Percentiles rank a stretch among this genome's conserved stretches.
Evolutionary conservation across 495 filamentous ascomycete species (phyloP).

Genomic region (Trichocladium antarcticum): DNA sequence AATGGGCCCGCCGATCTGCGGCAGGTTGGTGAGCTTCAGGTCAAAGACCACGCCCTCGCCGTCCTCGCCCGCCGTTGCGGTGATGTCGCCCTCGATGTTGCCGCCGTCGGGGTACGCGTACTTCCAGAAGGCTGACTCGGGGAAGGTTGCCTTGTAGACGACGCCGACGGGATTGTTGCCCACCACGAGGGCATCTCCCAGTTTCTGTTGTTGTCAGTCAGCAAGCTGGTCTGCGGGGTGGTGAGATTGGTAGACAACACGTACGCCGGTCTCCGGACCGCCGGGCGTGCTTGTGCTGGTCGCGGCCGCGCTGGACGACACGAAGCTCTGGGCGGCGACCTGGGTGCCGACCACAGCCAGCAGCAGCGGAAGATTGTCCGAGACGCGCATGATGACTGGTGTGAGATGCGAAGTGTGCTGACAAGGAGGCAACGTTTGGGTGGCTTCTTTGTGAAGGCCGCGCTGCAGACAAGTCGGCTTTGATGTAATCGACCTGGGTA

Average conservation of each 20-base stretch:
- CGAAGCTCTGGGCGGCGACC: slow-evolving; percentile 12
- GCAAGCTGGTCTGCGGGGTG: neutral
- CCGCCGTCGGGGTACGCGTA: slow-evolving; percentile 40
- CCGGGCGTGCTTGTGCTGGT: slow-evolving; percentile 2
- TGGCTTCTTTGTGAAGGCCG: too few relatives aligned
- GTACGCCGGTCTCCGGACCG: slow-evolving; percentile 14
- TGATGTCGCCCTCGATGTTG: slow-evolving; percentile 50
- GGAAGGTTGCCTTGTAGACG: slow-evolving; percentile 50
- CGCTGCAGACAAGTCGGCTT: too few relatives aligned
- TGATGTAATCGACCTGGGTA: too few relatives aligned
- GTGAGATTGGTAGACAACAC: neutral
- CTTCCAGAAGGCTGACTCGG: slow-evolving; percentile 39
- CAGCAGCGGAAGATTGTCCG: slow-evolving; percentile 16
- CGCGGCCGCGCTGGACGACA: slow-evolving; percentile 1
- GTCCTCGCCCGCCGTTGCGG: slow-evolving; percentile 40
- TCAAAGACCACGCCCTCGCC: slow-evolving; percentile 54
- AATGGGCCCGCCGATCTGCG: slow-evolving; percentile 55
- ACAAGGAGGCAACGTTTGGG: too few relatives aligned
- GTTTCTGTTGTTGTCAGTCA: slow-evolving; percentile 20
- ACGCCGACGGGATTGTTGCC: slow-evolving; percentile 52
- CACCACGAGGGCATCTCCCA: slow-evolving; percentile 46
- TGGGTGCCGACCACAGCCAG: slow-evolving; percentile 18
- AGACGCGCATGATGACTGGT: slow-evolving; percentile 17
- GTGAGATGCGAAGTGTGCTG: neutral
- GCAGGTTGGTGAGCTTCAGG: slow-evolving; percentile 55